Base-by-base conservation (phyloP, 108 stramenopile species). In the Stephanodiscus triporus region DNA sequence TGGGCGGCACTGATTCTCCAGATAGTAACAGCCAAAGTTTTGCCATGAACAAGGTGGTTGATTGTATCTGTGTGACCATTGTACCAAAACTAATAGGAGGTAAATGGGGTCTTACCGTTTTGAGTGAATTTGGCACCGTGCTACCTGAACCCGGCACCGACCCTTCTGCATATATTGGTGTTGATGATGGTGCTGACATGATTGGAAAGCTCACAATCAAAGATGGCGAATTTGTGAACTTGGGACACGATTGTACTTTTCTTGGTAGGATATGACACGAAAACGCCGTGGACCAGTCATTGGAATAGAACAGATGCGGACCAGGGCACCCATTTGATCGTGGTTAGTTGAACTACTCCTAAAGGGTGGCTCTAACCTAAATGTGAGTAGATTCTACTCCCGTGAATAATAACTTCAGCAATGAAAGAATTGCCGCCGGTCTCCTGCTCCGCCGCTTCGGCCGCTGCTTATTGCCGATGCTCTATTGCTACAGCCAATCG, bases 11-110 rank as follows among this genome's bases (percentile, higher is more conserved):
- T 6, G 17, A 7, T 3, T 3, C 6, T 17, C 14, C 22, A 0
- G 30, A 20, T 13, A 24, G 3, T 51, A 47, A 42, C n/a, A 42
- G 36, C 26, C 2, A 10, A 16, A 56, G 40, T 17, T 16, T 13
- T 34, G n/a, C 61, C 47, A 34, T 37, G 1, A 60, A 19, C 11
- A 45, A 47, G 5, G 24, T 89, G 11, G 75, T 87, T 20, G 86
- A 90, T 68, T 87, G 85, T 68, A 54, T 90, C 20, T 94, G 93
- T 70, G 63, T 87, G 11, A 91, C 93, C 0, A 87, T 90, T 58
- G 82, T 89, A 16, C 89, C 93, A 13, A 82, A 70, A 40, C 23
- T 91, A 11, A 54, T 90, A 1, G 88, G 89, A 38, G 62, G 67
- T 14, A 68, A 56, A 63, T 38, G 59, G 47, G 87, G 84, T 14